A percentile compares a stretch with the other conserved stretches of the same genome.
Evolutionary conservation across 306 rosid species (phyloP).

Genomic region (Dalbergia cochinchinensis): DNA sequence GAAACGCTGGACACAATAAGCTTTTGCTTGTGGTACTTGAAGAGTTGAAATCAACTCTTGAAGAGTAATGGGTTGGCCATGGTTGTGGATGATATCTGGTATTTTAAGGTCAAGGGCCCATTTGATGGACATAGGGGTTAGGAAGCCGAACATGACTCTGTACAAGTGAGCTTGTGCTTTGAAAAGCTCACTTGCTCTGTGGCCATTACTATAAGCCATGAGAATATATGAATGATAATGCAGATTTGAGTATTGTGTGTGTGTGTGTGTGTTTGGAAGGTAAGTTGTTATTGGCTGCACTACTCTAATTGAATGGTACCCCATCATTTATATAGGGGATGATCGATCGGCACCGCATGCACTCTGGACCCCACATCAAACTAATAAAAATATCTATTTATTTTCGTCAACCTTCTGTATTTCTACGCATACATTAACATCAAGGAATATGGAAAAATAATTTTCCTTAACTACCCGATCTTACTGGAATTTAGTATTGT

Average conservation of each 20-base stretch:
- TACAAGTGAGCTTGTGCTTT: not conserved
- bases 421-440: too few relatives aligned
- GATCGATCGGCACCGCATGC: too few relatives aligned
- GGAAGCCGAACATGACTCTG: not conserved
- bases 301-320: too few relatives aligned
- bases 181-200: not conserved
- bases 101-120: not conserved
- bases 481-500: too few relatives aligned
- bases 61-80: not conserved
- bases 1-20: not conserved
- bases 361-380: too few relatives aligned
- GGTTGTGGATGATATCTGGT: not conserved
- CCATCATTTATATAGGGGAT: too few relatives aligned
- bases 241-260: not conserved
- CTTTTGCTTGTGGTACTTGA: not conserved
- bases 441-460: too few relatives aligned
- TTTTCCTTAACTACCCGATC: too few relatives aligned
- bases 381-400: too few relatives aligned
- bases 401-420: too few relatives aligned
- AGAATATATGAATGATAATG: not conserved
- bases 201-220: not conserved
- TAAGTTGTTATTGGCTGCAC: not conserved
- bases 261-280: not conserved
- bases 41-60: not conserved
- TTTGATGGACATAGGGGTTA: not conserved